Evolutionary conservation across 2,329 filamentous ascomycete genomes (phyloP), one percentile per base, ranked within the genome.

Genomic region (Plenodomus lindquistii): DNA sequence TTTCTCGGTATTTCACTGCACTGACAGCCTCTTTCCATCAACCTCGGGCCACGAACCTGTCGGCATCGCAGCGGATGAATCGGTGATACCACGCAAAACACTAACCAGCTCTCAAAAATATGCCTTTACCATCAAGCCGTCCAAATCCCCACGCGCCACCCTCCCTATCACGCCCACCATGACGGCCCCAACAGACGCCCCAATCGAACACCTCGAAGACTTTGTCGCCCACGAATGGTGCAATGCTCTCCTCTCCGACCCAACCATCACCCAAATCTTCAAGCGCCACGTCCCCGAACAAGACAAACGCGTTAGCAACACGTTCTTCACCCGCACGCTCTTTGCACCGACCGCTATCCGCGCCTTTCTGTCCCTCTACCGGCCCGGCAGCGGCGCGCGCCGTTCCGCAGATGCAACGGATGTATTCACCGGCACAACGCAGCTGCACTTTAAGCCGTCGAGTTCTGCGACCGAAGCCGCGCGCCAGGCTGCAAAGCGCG

Each of bases 261-360:
- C 62, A 5, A 7, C 34, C 34, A 53, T 68, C 5, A 59, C 55
- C 15, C 51, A 50, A 13, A 60, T 66, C 2, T 27, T 37, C 24
- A 57, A 59, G 34, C 58, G 65, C 13, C 17, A 40, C 3, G 29
- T 48, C 13, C 37, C 45, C 17, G 35, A 42, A 5, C 20, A 44
- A 40, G 37, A 42, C 19, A n/a, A 49, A 4, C 45, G 44, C 9
- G 49, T 62, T 9, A 48, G 58, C 4, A 65, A 66, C 34, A 54
- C 51, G 1, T 51, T 64, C 37, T 59, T 68, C 46, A 55, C 51
- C 6, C 55, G 54, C 6, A 65, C 58, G 2, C 43, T 65, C 5
- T 65, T 63, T 42, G 61, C 57, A 6, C 54, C 63, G 29, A 55
- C 53, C 18, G 58, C 60, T 2, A 34, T 65, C 10, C 57, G 64